Percentiles rank a stretch among this genome's conserved stretches.
phyloP scores from a whole-genome alignment of 345 rosid species.

The Leavenworthia alabamica region DNA sequence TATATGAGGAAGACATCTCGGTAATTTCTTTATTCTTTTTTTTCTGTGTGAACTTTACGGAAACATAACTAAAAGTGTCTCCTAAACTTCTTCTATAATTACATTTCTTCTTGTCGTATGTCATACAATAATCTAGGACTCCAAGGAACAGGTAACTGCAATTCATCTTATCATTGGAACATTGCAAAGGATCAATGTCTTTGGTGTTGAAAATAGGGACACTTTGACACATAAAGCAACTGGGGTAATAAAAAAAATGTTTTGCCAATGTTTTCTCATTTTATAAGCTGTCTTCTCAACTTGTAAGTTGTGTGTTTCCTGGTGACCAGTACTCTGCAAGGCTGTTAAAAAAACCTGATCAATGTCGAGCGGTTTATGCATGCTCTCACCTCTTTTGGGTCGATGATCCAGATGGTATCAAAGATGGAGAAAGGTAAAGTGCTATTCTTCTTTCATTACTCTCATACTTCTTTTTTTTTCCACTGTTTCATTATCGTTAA shows the following conservation, averaged over 20 bases:
- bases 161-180: constrained; percentile 77
- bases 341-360: constrained; percentile 92
- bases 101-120: background rate
- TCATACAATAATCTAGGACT: constrained; percentile 45
- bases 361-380: constrained; percentile 86
- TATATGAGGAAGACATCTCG: constrained; percentile 87
- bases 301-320: background rate
- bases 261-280: constrained; percentile 1
- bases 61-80: background rate
- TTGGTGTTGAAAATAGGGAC: constrained; percentile 84
- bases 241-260: constrained; percentile 57
- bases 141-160: constrained; percentile 79
- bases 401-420: constrained; percentile 53
- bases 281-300: background rate
- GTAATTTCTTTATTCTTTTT: constrained; percentile 32
- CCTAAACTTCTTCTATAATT: background rate
- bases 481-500: background rate
- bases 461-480: background rate
- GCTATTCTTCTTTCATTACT: background rate
- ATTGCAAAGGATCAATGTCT: constrained; percentile 81
- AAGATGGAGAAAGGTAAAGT: constrained; percentile 77
- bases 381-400: constrained; percentile 95
- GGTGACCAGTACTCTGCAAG: constrained; percentile 71
- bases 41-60: background rate
- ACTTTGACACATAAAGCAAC: constrained; percentile 91